Conservation (phyloP, 306 rosid species). For the Cucurbita ficifolia region DNA sequence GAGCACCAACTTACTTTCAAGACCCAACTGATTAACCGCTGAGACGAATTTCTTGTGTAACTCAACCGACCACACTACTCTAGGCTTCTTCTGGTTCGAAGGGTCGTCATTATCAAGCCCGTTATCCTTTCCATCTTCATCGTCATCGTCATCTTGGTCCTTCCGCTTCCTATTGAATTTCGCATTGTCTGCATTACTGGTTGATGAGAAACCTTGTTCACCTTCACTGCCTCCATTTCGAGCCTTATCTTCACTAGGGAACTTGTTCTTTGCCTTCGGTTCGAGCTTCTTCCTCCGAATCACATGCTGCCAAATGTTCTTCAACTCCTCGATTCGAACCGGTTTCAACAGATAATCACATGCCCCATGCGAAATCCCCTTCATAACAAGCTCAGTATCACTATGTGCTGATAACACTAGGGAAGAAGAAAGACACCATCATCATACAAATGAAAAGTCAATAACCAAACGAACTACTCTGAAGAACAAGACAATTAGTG, state of each 20-base stretch:
- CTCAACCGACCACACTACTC: conserved; percentile 58
- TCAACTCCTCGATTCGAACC: conserved; percentile 56
- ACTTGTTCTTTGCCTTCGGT: conserved; percentile 24
- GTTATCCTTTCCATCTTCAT: conserved; percentile 34
- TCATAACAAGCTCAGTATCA: conserved; percentile 67
- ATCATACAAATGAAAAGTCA: neutral
- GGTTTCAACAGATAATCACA: conserved; percentile 80
- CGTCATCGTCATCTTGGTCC: conserved; percentile 43
- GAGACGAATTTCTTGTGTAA: conserved; percentile 59
- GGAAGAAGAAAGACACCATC: neutral
- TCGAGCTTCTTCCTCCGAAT: conserved; percentile 46
- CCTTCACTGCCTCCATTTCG: conserved; percentile 13
- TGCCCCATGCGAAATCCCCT: conserved; percentile 72
- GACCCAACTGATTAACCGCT: conserved; percentile 54
- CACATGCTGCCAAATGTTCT: conserved; percentile 87
- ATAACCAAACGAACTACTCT: neutral
- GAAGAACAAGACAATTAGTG: conserved; percentile 2
- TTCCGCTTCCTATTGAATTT: conserved; percentile 32
- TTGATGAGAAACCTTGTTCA: conserved; percentile 18
- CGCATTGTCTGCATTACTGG: conserved; percentile 16
- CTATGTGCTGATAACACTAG: conserved; percentile 69
- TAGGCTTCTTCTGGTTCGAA: conserved; percentile 43
- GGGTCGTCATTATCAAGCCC: conserved; percentile 41
- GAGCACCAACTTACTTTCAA: conserved; percentile 45
- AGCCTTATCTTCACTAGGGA: conserved; percentile 13